These are phyloP conservation scores for Pholiota microspora DNA, from an alignment of 768 basidiomycete genomes.

Conservation along the genomic window DNA sequence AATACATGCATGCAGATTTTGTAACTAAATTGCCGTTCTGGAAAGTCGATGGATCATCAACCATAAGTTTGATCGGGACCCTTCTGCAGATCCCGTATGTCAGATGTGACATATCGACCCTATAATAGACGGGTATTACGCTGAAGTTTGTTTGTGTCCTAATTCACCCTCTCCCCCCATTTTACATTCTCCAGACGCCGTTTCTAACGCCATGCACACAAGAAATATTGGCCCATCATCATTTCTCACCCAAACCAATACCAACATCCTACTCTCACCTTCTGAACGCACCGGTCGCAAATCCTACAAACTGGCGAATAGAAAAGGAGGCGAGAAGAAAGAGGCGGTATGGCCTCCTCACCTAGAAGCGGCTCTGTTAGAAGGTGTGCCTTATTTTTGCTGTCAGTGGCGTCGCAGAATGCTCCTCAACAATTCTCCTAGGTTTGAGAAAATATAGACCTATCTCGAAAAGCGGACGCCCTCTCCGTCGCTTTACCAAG, in stretches of 20 bases:
- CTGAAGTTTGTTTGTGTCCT: not conserved
- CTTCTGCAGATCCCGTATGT: not conserved
- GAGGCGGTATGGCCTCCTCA: slow-evolving; percentile 25
- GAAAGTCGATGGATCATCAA: not conserved
- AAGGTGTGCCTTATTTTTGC: slow-evolving; percentile 19
- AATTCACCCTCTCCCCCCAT: not conserved
- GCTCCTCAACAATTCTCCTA: not conserved
- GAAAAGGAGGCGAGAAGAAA: slow-evolving; percentile 13
- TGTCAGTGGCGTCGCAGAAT: not conserved
- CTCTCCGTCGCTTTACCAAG: slow-evolving; percentile 58
- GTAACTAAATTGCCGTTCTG: slow-evolving; percentile 2
- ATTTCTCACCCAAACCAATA: slow-evolving; percentile 3
- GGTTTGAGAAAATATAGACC: slow-evolving; percentile 18
- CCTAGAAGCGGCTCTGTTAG: slow-evolving; percentile 22
- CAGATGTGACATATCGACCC: not conserved
- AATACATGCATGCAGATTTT: slow-evolving; percentile 5
- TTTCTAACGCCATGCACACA: not conserved
- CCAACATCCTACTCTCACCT: slow-evolving; percentile 12
- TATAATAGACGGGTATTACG: not conserved
- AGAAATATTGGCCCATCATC: slow-evolving; percentile 2
- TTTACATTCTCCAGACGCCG: not conserved
- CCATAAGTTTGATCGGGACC: not conserved
- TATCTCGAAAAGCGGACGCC: slow-evolving; percentile 18
- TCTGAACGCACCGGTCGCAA: slow-evolving; percentile 24
- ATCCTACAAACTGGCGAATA: slow-evolving; percentile 22